Conservation (phyloP, 495 filamentous ascomycete species). For the Trichoderma erinaceum region DNA sequence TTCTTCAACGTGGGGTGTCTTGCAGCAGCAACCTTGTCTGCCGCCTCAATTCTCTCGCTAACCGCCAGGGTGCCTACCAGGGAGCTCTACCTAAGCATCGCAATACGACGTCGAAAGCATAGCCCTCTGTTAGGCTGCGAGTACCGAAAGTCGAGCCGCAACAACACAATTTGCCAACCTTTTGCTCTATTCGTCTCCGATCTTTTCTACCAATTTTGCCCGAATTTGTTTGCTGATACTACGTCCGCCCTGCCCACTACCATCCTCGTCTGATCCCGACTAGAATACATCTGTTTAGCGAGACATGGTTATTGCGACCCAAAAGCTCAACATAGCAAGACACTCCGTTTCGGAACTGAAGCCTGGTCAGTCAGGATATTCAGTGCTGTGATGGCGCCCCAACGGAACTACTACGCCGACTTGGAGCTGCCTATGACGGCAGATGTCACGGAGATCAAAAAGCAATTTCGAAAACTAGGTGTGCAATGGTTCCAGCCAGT, state of each 20-base stretch:
- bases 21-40: neutral
- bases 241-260: neutral
- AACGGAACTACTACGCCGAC: constrained; percentile 79
- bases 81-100: too few species aligned
- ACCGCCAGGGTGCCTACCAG: neutral
- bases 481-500: constrained; percentile 20
- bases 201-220: too few species aligned
- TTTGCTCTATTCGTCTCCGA: too few species aligned
- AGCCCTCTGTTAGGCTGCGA: neutral
- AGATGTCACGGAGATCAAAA: constrained; percentile 68
- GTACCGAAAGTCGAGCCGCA: neutral
- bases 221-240: neutral
- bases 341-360: neutral
- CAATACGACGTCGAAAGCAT: neutral
- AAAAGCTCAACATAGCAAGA: neutral
- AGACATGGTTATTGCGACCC: constrained; percentile 1
- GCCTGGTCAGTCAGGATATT: neutral
- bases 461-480: constrained; percentile 82
- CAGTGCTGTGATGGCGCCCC: constrained; percentile 10
- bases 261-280: neutral
- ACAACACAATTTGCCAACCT: too few species aligned
- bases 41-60: neutral
- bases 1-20: neutral
- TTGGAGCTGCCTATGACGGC: constrained; percentile 60
- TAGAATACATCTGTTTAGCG: neutral